phyloP scores from a whole-genome alignment of 345 rosid genomes.

The Linum usitatissimum region DNA sequence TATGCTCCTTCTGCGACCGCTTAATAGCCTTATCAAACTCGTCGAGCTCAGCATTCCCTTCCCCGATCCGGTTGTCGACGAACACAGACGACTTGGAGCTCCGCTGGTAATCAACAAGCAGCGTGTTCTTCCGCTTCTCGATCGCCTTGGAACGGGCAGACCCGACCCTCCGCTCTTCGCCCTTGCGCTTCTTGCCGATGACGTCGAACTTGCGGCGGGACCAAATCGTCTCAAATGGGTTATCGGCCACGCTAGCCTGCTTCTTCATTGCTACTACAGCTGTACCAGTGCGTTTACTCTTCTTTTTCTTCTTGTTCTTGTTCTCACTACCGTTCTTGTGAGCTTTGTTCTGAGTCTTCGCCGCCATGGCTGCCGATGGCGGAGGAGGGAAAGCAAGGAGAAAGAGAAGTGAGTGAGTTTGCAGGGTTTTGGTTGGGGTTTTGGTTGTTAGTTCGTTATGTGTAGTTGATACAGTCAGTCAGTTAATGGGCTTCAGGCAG shows the following conservation, averaged over 20 bases:
- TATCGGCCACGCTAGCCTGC: conserved; percentile 31
- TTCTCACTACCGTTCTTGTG: conserved; percentile 12
- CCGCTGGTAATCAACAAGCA: conserved; percentile 74
- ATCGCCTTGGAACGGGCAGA: conserved; percentile 54
- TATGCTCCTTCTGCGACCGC: conserved; percentile 73
- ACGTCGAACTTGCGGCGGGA: conserved; percentile 78
- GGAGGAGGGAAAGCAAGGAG: background rate
- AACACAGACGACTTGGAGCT: conserved; percentile 60
- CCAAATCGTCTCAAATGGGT: conserved; percentile 80
- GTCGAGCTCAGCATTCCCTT: conserved; percentile 49
- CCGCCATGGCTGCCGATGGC: background rate
- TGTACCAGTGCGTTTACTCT: conserved; percentile 35
- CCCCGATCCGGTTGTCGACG: conserved; percentile 81
- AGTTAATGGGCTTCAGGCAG: no score
- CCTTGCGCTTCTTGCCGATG: conserved; percentile 82
- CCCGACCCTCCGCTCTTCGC: conserved; percentile 72
- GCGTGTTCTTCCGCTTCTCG: conserved; percentile 74
- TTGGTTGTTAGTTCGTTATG: background rate
- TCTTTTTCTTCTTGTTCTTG: conserved; percentile 28
- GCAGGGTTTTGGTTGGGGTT: conserved; percentile 10
- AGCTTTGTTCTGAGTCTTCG: conserved; percentile 8
- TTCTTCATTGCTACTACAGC: conserved; percentile 55
- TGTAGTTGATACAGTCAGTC: no score
- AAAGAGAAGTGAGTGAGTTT: background rate
- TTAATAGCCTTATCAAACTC: conserved; percentile 76